phyloP scores from a whole-genome alignment of 1,284 basidiomycete species.

The Apiotrichum mycotoxinovorans region DNA sequence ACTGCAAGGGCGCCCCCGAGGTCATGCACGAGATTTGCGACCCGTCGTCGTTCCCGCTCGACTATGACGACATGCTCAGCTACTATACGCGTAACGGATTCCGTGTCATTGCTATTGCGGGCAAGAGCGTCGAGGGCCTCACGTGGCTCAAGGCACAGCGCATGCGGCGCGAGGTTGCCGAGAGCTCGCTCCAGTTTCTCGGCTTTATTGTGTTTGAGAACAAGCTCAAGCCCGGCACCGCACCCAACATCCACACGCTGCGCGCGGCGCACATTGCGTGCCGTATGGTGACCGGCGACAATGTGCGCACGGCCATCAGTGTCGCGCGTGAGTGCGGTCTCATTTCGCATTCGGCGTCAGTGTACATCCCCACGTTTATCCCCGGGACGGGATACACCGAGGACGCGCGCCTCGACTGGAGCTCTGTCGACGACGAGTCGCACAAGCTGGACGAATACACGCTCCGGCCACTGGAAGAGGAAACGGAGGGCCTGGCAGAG shows the following conservation, averaged over 20 bases:
- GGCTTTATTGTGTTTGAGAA: slow-evolving; percentile 99
- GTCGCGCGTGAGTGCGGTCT: slow-evolving; percentile 93
- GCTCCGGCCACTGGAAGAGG: slow-evolving; percentile 68
- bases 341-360: slow-evolving; percentile 80
- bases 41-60: slow-evolving; percentile 80
- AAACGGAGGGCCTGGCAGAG: slow-evolving; percentile 59
- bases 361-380: slow-evolving; percentile 83
- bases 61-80: slow-evolving; percentile 93
- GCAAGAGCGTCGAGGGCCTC: slow-evolving; percentile 87
- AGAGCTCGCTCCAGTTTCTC: slow-evolving; percentile 84
- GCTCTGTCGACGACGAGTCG: slow-evolving; percentile 80
- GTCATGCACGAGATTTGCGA: slow-evolving; percentile 96
- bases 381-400: slow-evolving; percentile 69
- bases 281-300: slow-evolving; percentile 98
- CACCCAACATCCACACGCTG: slow-evolving; percentile 85
- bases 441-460: slow-evolving; percentile 86
- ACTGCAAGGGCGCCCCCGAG: slow-evolving; percentile 98
- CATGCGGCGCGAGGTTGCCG: slow-evolving; percentile 93
- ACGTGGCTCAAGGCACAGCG: slow-evolving; percentile 98
- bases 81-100: slow-evolving; percentile 98
- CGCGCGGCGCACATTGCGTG: slow-evolving; percentile 87
- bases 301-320: slow-evolving; percentile 91
- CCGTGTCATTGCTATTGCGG: slow-evolving; percentile 96
- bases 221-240: slow-evolving; percentile 90
- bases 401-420: slow-evolving; percentile 78